Evolutionary conservation across 176 grass and related monocot genomes (phyloP).

Genomic region (Eleusine indica): DNA sequence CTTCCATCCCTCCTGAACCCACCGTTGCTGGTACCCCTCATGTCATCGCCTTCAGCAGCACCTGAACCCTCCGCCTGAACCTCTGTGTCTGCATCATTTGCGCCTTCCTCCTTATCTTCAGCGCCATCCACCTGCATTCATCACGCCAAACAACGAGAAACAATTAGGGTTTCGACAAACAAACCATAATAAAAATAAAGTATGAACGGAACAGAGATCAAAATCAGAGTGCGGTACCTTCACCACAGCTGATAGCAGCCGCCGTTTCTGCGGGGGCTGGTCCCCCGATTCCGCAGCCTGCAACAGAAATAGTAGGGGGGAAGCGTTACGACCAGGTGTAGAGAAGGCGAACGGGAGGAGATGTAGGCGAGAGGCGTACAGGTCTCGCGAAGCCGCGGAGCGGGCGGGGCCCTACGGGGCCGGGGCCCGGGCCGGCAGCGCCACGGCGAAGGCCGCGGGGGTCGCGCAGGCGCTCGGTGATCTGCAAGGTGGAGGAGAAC

Average conservation of each 20-base stretch:
- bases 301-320: constrained; percentile 27
- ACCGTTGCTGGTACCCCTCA: constrained; percentile 44
- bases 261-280: constrained; percentile 66
- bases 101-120: constrained; percentile 46
- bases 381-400: constrained; percentile 70
- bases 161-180: not conserved
- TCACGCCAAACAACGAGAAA: not conserved
- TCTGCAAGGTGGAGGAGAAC: constrained; percentile 49
- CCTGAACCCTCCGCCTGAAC: constrained; percentile 2
- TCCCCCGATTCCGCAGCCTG: constrained; percentile 61
- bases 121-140: constrained; percentile 60
- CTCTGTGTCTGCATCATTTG: constrained; percentile 34
- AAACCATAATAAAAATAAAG: not conserved
- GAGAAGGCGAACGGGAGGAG: not conserved
- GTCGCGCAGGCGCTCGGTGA: constrained; percentile 88
- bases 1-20: constrained; percentile 72
- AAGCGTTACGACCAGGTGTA: not conserved
- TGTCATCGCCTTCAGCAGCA: constrained; percentile 33
- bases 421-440: constrained; percentile 16
- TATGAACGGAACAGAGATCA: not conserved
- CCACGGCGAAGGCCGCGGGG: constrained; percentile 82
- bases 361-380: constrained; percentile 45
- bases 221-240: constrained; percentile 49
- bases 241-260: constrained; percentile 79
- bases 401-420: constrained; percentile 42